These are phyloP conservation scores for Limonium bicolor DNA, from an alignment of 148 eudicot genomes.

Conservation along the genomic window DNA sequence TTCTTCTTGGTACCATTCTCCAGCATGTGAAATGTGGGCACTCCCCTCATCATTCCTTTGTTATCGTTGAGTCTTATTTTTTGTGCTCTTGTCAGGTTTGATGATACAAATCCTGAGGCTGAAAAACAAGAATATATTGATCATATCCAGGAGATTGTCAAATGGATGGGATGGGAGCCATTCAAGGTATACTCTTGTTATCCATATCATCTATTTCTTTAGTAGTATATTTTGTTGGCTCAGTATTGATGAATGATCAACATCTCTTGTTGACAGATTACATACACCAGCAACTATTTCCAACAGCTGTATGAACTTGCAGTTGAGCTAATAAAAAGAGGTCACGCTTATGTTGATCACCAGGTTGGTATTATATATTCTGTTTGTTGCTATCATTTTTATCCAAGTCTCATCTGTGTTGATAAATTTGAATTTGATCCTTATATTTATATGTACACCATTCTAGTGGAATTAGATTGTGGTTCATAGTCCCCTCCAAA, in stretches of 20 bases:
- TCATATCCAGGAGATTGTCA: conserved; percentile 44
- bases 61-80: not conserved
- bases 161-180: conserved; percentile 97
- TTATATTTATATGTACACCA: too few species aligned
- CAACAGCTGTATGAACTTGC: conserved; percentile 84
- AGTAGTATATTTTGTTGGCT: not conserved
- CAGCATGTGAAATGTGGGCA: too few species aligned
- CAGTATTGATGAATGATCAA: not conserved
- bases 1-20: not conserved
- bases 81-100: conserved; percentile 31
- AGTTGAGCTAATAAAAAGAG: conserved; percentile 68
- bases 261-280: conserved; percentile 33
- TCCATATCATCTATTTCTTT: not conserved
- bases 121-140: conserved; percentile 56
- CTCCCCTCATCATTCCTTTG: too few species aligned
- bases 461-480: too few species aligned
- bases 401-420: too few species aligned
- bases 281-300: conserved; percentile 85
- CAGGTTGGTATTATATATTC: conserved; percentile 31
- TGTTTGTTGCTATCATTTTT: not conserved
- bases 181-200: conserved; percentile 37
- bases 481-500: too few species aligned
- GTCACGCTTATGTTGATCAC: conserved; percentile 92
- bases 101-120: conserved; percentile 93
- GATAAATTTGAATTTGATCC: too few species aligned